Base-by-base conservation (phyloP, 805 yeast genomes). In the Candida schatavii region DNA sequence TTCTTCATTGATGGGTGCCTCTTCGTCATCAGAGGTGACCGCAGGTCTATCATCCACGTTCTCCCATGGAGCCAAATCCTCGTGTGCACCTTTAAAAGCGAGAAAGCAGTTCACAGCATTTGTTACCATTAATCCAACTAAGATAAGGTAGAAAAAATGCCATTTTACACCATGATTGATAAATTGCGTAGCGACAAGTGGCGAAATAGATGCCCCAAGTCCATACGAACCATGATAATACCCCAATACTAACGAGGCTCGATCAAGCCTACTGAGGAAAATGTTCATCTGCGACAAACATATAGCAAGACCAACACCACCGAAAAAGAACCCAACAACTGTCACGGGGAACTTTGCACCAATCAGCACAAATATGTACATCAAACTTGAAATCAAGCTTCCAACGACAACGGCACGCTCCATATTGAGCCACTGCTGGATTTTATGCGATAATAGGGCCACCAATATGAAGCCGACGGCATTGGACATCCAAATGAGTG, bases 401-500 rank as follows among this genome's bases (percentile, higher is more conserved):
- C 56, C 56, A 27, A 49, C n/a, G 36, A 46, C 18, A 37, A 51
- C 23, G 31, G 54, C 47, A 28, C 46, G 33, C 7, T 39, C 38
- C 22, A 46, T 50, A 1, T 59, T 57, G 18, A 59, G 46, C 49
- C 52, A 47, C 6, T 49, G 48, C 33, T 52, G 57, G 20, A 59
- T 46, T 34, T 55, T 56, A 44, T 56, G 57, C 3, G 64, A 46
- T 5, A 59, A 36, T 6, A 41, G 23, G 2, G 65, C 65, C 17
- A 58, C 49, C 14, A 51, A 26, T 17, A 60, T 53, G 42, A 57
- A 59, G 14, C 65, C 65, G 19, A 44, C 40, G 4, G 65, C 65
- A 42, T 51, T 55, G 6, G 55, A 41, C 43, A 58, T 47, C 65
- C 65, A 60, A 35, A 60, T 53, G 42, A 56, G 44, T 21, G 65